A percentile compares a stretch with the other conserved stretches of the same genome.
phyloP scores from a whole-genome alignment of 1,139 yeast species.

The Yamadazyma oceani region DNA sequence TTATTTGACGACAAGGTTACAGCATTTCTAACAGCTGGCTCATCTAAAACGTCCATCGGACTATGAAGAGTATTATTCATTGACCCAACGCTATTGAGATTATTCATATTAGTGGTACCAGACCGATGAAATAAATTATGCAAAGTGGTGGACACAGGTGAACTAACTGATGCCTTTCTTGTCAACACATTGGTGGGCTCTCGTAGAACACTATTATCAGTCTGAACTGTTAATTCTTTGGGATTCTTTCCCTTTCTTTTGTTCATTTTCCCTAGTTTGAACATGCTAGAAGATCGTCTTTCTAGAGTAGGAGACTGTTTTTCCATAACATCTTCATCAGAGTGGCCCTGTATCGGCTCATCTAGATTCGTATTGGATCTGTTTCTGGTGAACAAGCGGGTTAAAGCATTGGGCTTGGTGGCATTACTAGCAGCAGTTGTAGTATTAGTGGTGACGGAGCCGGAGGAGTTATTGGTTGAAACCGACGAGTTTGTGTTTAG shows the following conservation, averaged over 20 bases:
- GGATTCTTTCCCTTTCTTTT: constrained; percentile 16
- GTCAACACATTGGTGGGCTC: constrained; percentile 16
- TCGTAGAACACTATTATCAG: constrained; percentile 15
- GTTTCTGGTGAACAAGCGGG: constrained; percentile 37
- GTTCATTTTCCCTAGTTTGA: constrained; percentile 13
- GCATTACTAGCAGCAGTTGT: constrained; percentile 18
- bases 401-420: constrained; percentile 21
- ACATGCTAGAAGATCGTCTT: constrained; percentile 11
- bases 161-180: constrained; percentile 28
- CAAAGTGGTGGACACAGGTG: constrained; percentile 35
- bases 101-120: constrained; percentile 23
- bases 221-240: constrained; percentile 19
- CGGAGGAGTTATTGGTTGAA: constrained; percentile 7
- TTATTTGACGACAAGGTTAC: constrained; percentile 42
- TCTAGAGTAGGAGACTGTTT: constrained; percentile 3
- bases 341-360: constrained; percentile 8
- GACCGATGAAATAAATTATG: constrained; percentile 39
- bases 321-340: constrained; percentile 9
- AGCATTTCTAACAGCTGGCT: constrained; percentile 22
- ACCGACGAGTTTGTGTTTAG: constrained; percentile 33
- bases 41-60: constrained; percentile 16
- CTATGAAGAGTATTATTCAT: constrained; percentile 4
- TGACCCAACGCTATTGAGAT: not conserved
- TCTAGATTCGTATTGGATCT: constrained; percentile 24
- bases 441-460: not conserved